Evolutionary conservation across 2,329 filamentous ascomycete genomes (phyloP).

Genomic region (Clarireedia sp.): DNA sequence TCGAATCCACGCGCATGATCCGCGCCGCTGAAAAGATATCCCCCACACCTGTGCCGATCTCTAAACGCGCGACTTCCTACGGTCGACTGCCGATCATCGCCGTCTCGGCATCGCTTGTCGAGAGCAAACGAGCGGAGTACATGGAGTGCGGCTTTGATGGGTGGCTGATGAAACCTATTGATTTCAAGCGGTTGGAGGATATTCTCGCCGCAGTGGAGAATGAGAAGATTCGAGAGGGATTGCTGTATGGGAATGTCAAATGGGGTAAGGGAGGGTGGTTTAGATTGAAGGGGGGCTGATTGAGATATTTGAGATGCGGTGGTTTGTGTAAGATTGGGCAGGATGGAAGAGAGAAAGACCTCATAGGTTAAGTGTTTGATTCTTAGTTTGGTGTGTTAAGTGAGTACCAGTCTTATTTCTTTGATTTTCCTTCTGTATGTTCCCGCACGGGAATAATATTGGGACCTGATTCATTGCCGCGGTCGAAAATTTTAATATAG

Average conservation of each 20-base stretch:
- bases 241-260: conserved; percentile 53
- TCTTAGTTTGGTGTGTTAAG: no score
- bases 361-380: no score
- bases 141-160: conserved; percentile 76
- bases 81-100: conserved; percentile 73
- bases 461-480: no score
- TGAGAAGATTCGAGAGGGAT: conserved; percentile 46
- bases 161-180: conserved; percentile 84
- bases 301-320: neutral
- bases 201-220: conserved; percentile 64
- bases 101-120: conserved; percentile 69
- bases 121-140: conserved; percentile 60
- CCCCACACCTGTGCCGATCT: conserved; percentile 6
- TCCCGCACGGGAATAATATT: no score
- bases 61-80: conserved; percentile 45
- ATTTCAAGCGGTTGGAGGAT: conserved; percentile 65
- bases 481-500: no score
- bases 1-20: conserved; percentile 76
- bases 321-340: neutral
- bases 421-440: no score
- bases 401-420: no score
- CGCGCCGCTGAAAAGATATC: conserved; percentile 55
- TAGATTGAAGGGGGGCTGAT: neutral
- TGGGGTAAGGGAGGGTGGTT: conserved; percentile 93
- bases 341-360: no score